Base-by-base conservation (phyloP, 176 grass and related monocot genomes). In the Carex parvula region DNA sequence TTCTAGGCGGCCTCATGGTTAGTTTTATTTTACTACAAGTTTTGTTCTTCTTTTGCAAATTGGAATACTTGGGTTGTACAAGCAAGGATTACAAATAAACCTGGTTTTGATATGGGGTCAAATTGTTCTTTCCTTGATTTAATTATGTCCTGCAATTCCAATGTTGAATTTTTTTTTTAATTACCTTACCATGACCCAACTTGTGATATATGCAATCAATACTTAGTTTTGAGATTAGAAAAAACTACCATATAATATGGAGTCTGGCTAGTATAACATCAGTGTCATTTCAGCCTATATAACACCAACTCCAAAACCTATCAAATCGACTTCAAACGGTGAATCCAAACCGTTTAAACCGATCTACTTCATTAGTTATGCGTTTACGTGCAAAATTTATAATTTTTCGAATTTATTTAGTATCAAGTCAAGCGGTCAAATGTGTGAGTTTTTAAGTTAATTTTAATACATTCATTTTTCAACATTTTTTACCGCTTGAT, bases 1-100 rank as follows among this genome's bases (percentile, higher is more conserved):
- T 94, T 92, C 88, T 97, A 57, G 92, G 92, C 18, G 92, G 92
- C 83, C 94, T 97, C 12, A 94, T 97, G 94, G 94, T 97, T 94
- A 84, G 89, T 26, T 56, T 83, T 44, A 17, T 24, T 64, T n/a
- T 53, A 30, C 41, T 70, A 6, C 30, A 26, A 69, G 24, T 33
- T 56, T 44, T 41, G 3, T 71, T 71, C 37, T 46, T 46, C 14
- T 46, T 42, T 44, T 57, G 52, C 3, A 78, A 78, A 78, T 56
- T 18, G 52, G 15, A 78, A 18, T 78, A 46, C 8, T 29, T 30
- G 9, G 18, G 14, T 32, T 2, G 6, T 33, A 32, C 14, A 30
- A 78, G 26, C 52, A 30, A 78, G 50, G 73, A 78, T 33, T 78
- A 24, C 24, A 78, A 78, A 18, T 30, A 2, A 17, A 10, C 73